Base-by-base conservation (phyloP, 495 filamentous ascomycete genomes). In the Rostrohypoxylon terebratum region DNA sequence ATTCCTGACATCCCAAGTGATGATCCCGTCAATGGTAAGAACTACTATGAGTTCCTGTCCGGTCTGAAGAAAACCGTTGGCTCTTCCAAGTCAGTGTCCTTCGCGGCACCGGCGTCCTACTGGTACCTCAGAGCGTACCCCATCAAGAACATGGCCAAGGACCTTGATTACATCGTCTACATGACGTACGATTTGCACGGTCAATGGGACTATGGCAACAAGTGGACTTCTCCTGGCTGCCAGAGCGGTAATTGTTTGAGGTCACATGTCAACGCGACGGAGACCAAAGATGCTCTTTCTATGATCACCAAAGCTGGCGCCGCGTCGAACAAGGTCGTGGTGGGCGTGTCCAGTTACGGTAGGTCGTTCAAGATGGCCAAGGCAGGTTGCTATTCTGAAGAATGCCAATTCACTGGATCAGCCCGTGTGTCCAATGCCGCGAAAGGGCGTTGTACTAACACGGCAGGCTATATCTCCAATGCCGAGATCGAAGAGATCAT, bases 171-270 rank as follows among this genome's bases (percentile, higher is more conserved):
- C 63, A 76, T 81, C 21, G 42, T 79, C 3, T 77, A 70, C 48
- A 75, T 79, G 77, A 77, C 74, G 0, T 81, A 81, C 34, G 79
- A 81, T 36, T 53, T 78, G 0, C 77, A 78, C 18, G 76, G 71
- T 7, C 60, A 71, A 28, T 62, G 59, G 59, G 59, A 62, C 36
- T 62, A 62, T 51, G 28, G 28, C 6, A 62, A 62, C 28, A 36
- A 36, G 44, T 62, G 31, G 33, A 51, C 28, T 42, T 42, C 21
- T 59, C 53, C 53, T 18, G 53, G 53, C 14, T 55, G 53, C 31
- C 14, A 55, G 53, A 11, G n/a, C n/a, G 53, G 53, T 7, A 55
- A 36, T 31, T 55, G 53, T 36, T 31, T 55, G 31, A 55, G 53
- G 53, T 59, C 57, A 0, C 54, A 58, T 31, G 54, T 58, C 54